Base-by-base conservation (phyloP, 176 grass and related monocot genomes). In the Oryza australiensis region DNA sequence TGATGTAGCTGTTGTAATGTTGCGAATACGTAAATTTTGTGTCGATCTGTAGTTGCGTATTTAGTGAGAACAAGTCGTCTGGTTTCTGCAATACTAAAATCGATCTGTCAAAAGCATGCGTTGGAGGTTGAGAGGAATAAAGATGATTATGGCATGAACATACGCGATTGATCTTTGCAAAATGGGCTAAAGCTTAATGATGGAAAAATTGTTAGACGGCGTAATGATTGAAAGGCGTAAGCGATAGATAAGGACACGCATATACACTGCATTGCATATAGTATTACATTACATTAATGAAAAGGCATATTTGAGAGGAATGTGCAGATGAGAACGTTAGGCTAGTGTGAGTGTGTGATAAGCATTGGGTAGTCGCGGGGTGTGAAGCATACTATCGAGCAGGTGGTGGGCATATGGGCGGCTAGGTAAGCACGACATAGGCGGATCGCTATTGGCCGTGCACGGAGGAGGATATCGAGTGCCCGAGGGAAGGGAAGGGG, bases 311-410 rank as follows among this genome's bases (percentile, higher is more conserved):
- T 49, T 51, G 46, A 26, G 28, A 16, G 18, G 30, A 62, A 51
- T 55, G 0, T 22, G 49, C 49, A 55, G 49, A 7, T 55, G 49
- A 22, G 12, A 14, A 48, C 9, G 38, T 10, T 10, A 40, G 38
- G 9, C 8, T 40, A 40, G 35, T 9, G 35, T 38, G 35, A 38
- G 38, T 40, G 38, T 40, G 38, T 4, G 3, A 34, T 3, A 34
- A 46, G 12, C 43, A 46, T 13, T 18, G 48, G 16, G 4, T 0
- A 51, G 3, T 14, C 46, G 14, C 3, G 13, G 46, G 48, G 5
- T n/a, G 53, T 9, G 53, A n/a, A n/a, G 1, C 60, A 45, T 69
- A 68, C 38, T 37, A 28, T 80, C 81, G 75, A 88, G 37, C 87
- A 88, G 75, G 34, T 75, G 69, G 7, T 32, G 28, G 26, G 48